Base-by-base conservation (phyloP, 345 rosid genomes). In the Corchorus capsularis region DNA sequence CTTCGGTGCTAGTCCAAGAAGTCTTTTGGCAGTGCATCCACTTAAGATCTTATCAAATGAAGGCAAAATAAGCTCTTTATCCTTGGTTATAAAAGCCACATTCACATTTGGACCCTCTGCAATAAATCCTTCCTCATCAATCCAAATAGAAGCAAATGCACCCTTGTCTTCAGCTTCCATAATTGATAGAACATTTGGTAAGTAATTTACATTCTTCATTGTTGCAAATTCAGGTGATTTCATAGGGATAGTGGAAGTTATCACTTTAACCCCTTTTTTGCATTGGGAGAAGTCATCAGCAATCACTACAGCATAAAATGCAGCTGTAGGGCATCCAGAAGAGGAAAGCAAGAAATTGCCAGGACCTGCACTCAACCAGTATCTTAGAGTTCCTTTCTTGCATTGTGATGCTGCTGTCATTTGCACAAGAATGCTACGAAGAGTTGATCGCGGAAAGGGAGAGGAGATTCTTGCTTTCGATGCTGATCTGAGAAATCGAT, bases 61-160 rank as follows among this genome's bases (percentile, higher is more conserved):
- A 64, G 95, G 95, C 79, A 91, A 62, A 49, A 91, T 74, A 67
- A 91, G 84, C 79, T 87, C 89, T 76, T 84, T 87, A n/a, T 86
- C 84, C 0, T 78, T 78, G 13, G 88, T 83, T 75, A 89, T 79
- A 63, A 91, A 87, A 4, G 87, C 95, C 76, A 87, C 91, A 20
- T 91, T 91, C 74, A 91, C 88, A 2, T 87, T 91, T 0, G 95
- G 93, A 54, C 95, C 95, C 78, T 91, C 95, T 0, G 93, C 89
- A 0, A 91, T 56, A 47, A 79, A 87, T 16, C 89, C 91, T 20
- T 84, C 78, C 6, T 87, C 89, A 20, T 89, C 95, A 27, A 89
- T 83, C 95, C 95, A 91, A 32, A 91, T 82, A 55, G 91, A 87
- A 72, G 90, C 83, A 54, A 72, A 82, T 16, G 88, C 93, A 45